These are phyloP conservation scores for Orbilia blumenaviensis DNA, from an alignment of 2,329 filamentous ascomycete species.

Conservation along the genomic window DNA sequence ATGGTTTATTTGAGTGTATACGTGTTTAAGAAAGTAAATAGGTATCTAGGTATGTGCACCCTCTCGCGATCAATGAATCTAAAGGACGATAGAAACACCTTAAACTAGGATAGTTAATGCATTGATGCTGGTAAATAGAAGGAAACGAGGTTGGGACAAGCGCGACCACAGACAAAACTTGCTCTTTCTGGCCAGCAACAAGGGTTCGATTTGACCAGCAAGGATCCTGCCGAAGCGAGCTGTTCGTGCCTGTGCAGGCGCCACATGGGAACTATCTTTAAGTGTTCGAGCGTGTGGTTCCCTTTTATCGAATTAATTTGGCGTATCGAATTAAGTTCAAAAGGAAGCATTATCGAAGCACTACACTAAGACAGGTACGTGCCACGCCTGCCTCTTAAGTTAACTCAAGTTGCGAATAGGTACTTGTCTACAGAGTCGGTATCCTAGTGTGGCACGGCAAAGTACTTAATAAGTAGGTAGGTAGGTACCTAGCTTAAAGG, in stretches of 20 bases:
- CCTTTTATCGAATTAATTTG: background rate
- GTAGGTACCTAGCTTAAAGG: no score
- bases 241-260: background rate
- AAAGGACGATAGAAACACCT: background rate
- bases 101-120: no score
- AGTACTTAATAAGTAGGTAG: no score
- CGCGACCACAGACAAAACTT: background rate
- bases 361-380: no score
- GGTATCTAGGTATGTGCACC: background rate
- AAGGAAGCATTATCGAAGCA: background rate
- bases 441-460: no score
- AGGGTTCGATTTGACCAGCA: background rate
- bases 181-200: background rate
- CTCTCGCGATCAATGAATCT: background rate
- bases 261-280: background rate
- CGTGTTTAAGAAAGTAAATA: no score
- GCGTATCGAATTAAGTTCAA: background rate
- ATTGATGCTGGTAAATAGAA: background rate
- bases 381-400: no score
- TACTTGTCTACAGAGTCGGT: no score
- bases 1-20: no score
- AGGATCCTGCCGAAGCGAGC: conserved; percentile 3
- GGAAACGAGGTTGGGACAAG: conserved; percentile 8
- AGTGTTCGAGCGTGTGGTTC: no score
- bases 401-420: no score